Evolutionary conservation across 2,329 filamentous ascomycete species (phyloP).

Genomic region (Diaporthe sp.): DNA sequence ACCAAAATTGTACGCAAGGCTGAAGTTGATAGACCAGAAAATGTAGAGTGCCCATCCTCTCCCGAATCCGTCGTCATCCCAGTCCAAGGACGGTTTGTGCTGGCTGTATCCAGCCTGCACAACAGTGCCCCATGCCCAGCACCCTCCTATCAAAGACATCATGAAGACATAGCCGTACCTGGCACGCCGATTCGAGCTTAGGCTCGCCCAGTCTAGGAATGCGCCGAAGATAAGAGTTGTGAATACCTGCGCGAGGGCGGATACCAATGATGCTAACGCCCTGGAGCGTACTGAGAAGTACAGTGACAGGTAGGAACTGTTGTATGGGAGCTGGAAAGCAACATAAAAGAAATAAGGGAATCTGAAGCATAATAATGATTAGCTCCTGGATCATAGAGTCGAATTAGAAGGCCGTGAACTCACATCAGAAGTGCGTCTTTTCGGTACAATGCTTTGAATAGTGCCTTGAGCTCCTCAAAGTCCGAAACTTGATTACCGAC

Average conservation of each 20-base stretch:
- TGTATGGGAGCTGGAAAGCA: slow-evolving; percentile 33
- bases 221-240: slow-evolving; percentile 40
- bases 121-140: slow-evolving; percentile 44
- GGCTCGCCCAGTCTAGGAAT: slow-evolving; percentile 41
- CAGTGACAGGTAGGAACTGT: slow-evolving; percentile 37
- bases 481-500: slow-evolving; percentile 29
- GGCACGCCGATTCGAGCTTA: slow-evolving; percentile 37
- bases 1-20: slow-evolving; percentile 46
- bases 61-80: slow-evolving; percentile 4
- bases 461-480: slow-evolving; percentile 31
- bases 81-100: slow-evolving; percentile 41
- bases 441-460: neutral
- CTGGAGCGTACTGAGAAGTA: slow-evolving; percentile 39
- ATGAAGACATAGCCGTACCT: slow-evolving; percentile 39
- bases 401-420: neutral
- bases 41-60: slow-evolving; percentile 45
- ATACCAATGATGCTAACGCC: slow-evolving; percentile 39
- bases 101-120: slow-evolving; percentile 43
- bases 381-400: too few species aligned
- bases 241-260: slow-evolving; percentile 41
- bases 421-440: slow-evolving; percentile 16
- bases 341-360: slow-evolving; percentile 2
- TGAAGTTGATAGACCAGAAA: slow-evolving; percentile 45
- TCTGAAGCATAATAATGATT: neutral
- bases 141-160: slow-evolving; percentile 42